Percentiles rank a stretch among this genome's conserved stretches.
phyloP scores from a whole-genome alignment of 73 alveolate species.

The Paramecium tetraurelia region DNA sequence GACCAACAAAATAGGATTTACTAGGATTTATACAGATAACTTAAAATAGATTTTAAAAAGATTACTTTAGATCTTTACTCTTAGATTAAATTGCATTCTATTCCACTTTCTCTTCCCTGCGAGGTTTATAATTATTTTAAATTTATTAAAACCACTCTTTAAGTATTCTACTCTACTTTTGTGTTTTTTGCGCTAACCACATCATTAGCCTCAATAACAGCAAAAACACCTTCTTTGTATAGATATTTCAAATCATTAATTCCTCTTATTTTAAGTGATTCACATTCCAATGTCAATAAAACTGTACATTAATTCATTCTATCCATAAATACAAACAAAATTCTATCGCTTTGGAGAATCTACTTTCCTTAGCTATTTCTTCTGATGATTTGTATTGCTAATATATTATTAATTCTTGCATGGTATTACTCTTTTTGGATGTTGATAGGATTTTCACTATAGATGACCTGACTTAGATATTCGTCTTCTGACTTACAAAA shows the following conservation, averaged over 20 bases:
- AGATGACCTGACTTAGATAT: background rate
- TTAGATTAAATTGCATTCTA: constrained; percentile 24
- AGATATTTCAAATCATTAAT: background rate
- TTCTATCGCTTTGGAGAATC: background rate
- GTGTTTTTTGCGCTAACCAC: background rate
- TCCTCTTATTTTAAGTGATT: background rate
- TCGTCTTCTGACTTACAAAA: constrained; percentile 34
- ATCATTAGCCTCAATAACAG: constrained; percentile 26
- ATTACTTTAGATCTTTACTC: background rate
- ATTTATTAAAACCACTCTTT: background rate
- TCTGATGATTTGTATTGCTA: background rate
- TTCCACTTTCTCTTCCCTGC: constrained; percentile 16
- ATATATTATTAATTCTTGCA: constrained; percentile 36
- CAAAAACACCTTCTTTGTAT: constrained; percentile 2
- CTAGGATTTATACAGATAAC: background rate
- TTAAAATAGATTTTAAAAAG: background rate
- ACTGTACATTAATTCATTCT: constrained; percentile 45
- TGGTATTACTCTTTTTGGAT: background rate
- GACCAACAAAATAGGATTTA: background rate
- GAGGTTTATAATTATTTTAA: constrained; percentile 18
- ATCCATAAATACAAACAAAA: constrained; percentile 1
- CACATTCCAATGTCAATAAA: constrained; percentile 46
- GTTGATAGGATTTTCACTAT: constrained; percentile 7
- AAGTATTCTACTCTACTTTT: background rate
- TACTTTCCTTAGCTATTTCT: background rate